phyloP scores from a whole-genome alignment of 352 stramenopile species.

The Globisporangium spinosum region DNA sequence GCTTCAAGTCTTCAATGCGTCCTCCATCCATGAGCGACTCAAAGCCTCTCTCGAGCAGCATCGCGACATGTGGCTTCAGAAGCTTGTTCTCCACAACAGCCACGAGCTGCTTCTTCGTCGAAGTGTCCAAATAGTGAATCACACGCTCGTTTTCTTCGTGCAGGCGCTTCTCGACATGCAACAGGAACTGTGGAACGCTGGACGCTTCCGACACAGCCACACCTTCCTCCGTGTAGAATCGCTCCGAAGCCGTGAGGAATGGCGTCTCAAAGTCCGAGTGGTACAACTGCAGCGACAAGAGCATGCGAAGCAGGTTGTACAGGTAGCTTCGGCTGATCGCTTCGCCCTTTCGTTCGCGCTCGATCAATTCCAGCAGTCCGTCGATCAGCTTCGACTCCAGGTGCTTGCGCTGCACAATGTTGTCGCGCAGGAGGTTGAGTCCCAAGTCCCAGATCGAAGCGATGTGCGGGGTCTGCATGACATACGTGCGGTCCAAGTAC shows the following conservation, averaged over 20 bases:
- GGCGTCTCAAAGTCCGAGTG: constrained; percentile 79
- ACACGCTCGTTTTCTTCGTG: constrained; percentile 77
- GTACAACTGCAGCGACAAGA: constrained; percentile 84
- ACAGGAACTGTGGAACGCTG: constrained; percentile 83
- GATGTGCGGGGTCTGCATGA: constrained; percentile 82
- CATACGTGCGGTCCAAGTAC: constrained; percentile 90
- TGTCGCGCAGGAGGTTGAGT: constrained; percentile 61
- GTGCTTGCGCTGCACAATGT: constrained; percentile 46
- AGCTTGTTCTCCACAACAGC: constrained; percentile 79
- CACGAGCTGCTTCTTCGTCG: constrained; percentile 70
- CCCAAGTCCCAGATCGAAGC: constrained; percentile 91
- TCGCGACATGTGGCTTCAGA: constrained; percentile 76
- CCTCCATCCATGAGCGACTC: constrained; percentile 81
- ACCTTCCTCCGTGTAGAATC: constrained; percentile 87
- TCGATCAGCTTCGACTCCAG: constrained; percentile 72
- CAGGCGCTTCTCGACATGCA: constrained; percentile 86
- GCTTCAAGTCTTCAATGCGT: constrained; percentile 79
- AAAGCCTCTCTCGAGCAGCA: constrained; percentile 85
- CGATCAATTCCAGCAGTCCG: constrained; percentile 78
- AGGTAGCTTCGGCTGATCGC: constrained; percentile 80
- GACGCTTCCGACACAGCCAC: constrained; percentile 44
- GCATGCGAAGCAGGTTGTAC: constrained; percentile 81
- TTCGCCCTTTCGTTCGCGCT: constrained; percentile 85
- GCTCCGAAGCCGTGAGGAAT: constrained; percentile 83
- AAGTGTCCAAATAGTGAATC: constrained; percentile 68